Base-by-base conservation (phyloP, 495 filamentous ascomycete species). In the Podospora comata region DNA sequence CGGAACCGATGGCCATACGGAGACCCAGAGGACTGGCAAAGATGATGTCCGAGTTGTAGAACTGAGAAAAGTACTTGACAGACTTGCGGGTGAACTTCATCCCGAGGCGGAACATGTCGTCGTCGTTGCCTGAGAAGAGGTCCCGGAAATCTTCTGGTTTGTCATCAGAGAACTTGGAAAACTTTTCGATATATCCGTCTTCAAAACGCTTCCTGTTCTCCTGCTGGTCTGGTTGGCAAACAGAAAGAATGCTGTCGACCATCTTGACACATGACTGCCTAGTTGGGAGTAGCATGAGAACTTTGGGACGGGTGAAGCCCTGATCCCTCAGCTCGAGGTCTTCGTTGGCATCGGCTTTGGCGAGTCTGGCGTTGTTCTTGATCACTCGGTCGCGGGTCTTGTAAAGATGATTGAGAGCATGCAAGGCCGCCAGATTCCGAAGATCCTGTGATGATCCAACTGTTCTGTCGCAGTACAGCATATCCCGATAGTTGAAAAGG, bases 21-120 rank as follows among this genome's bases (percentile, higher is more conserved):
- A 99, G 80, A 20, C 95, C 95, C 2, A 99, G 81, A 1, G 95
- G 92, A 71, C 90, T 92, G 32, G 91, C 94, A 60, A 99, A 83
- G 66, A 99, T 94, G 73, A 99, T 90, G 76, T 99, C 95, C 3
- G 93, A 97, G 70, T 90, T 92, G 81, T 98, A 97, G 79, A 99
- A 99, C 75, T 94, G 90, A 5, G 94, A 85, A 76, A 96, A 99
- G 75, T 91, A 95, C 76, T 97, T 97, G 73, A 98, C 83, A 0
- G 94, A 95, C 79, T 96, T 97, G 57, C 95, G 86, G 0, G 95
- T 97, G 76, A 99, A 96, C 76, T 97, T 97, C 67, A 99, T 72
- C 30, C 94, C 95, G 1, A 98, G 78, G 20, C 93, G 86, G 84
- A 97, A 99, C 85, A 94, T 92, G 79, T 98, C 95, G 71, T 98